phyloP scores from a whole-genome alignment of 805 yeast species.

The Tetrapisispora iriomotensis region DNA sequence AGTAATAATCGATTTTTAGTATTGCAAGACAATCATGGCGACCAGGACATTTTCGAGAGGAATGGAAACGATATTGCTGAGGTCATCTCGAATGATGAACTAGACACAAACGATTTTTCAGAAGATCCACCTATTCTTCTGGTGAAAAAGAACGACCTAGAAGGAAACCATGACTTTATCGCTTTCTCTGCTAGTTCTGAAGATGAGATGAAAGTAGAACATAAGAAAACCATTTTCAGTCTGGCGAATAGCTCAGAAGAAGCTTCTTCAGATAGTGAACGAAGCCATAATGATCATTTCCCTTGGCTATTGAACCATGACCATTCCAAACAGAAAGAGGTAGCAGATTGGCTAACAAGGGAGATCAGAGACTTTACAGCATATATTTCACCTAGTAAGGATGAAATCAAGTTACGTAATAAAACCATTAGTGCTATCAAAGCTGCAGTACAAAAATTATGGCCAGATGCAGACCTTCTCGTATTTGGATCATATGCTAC shows the following conservation, averaged over 20 bases:
- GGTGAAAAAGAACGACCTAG: neutral
- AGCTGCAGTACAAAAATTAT: slow-evolving; percentile 40
- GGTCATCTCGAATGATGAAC: neutral
- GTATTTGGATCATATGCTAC: slow-evolving; percentile 95
- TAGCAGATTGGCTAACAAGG: slow-evolving; percentile 76
- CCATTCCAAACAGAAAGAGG: slow-evolving; percentile 64
- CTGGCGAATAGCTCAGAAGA: neutral
- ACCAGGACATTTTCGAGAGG: neutral
- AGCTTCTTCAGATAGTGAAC: slow-evolving; percentile 1
- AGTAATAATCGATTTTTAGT: slow-evolving; percentile 1
- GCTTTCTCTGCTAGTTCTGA: slow-evolving; percentile 30
- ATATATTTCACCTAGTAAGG: slow-evolving; percentile 75
- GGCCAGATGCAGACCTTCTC: slow-evolving; percentile 72
- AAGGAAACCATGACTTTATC: slow-evolving; percentile 33
- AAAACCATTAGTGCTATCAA: slow-evolving; percentile 52
- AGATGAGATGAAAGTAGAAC: slow-evolving; percentile 13
- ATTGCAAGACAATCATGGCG: neutral
- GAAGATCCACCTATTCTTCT: neutral
- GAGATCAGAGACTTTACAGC: slow-evolving; percentile 79
- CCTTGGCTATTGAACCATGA: slow-evolving; percentile 80
- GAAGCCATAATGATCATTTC: slow-evolving; percentile 23
- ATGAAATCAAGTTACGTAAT: slow-evolving; percentile 62
- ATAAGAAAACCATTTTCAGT: slow-evolving; percentile 2
- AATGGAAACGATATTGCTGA: neutral
- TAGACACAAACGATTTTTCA: neutral